phyloP scores from a whole-genome alignment of 2,329 filamentous ascomycete species.

The Fusarium brachygibbosum region DNA sequence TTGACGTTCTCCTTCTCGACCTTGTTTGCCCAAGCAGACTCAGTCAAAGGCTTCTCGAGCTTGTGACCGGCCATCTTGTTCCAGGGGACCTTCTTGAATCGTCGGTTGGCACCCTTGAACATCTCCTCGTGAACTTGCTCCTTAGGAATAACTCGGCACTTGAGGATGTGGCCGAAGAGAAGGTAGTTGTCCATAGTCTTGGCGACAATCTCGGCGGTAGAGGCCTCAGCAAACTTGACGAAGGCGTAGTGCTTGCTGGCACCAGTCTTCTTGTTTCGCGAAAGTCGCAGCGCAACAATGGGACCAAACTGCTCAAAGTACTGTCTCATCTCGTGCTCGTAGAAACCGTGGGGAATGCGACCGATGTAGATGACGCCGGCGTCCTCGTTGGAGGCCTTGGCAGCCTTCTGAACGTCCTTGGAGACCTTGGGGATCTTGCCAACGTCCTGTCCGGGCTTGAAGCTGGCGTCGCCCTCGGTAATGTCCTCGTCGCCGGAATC shows the following conservation, averaged over 20 bases:
- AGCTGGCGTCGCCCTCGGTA: conserved; percentile 54
- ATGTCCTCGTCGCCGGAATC: conserved; percentile 62
- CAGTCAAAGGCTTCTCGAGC: conserved; percentile 78
- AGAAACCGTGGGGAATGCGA: conserved; percentile 93
- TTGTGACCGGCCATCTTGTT: conserved; percentile 85
- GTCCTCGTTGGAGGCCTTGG: conserved; percentile 61
- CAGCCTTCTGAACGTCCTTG: conserved; percentile 60
- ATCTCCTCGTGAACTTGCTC: conserved; percentile 84
- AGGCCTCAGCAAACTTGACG: conserved; percentile 86
- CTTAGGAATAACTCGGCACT: conserved; percentile 82
- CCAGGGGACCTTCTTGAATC: conserved; percentile 90
- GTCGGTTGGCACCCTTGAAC: conserved; percentile 90
- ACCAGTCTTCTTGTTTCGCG: conserved; percentile 92
- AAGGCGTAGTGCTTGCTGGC: conserved; percentile 95
- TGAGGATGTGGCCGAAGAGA: conserved; percentile 92
- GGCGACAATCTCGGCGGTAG: conserved; percentile 86
- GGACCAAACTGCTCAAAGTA: conserved; percentile 96
- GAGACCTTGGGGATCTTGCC: conserved; percentile 65
- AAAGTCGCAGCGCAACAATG: conserved; percentile 83
- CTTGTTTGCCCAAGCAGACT: conserved; percentile 83
- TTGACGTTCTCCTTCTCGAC: conserved; percentile 79
- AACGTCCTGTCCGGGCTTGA: conserved; percentile 64
- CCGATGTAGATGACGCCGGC: conserved; percentile 91
- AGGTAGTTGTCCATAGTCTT: conserved; percentile 99
- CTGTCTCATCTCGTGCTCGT: conserved; percentile 92